Evolutionary conservation across 2,329 filamentous ascomycete genomes (phyloP), one percentile per base, ranked within the genome.

Genomic region (Epichloe glyceriae): DNA sequence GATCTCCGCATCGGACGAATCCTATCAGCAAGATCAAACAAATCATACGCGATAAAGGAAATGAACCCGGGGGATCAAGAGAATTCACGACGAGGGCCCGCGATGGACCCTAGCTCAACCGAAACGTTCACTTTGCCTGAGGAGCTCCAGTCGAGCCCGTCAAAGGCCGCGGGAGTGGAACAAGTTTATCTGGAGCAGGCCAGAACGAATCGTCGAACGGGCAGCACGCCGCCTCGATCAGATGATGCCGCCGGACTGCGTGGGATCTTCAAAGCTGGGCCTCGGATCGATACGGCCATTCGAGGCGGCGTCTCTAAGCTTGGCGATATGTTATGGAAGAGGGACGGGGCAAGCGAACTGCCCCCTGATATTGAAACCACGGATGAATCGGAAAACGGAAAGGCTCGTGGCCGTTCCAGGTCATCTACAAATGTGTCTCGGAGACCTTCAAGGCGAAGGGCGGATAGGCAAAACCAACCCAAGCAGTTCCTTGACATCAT

Each of bases 211-310:
- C 68, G 69, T 53, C 75, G 70, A 43, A 66, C 71, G 26, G 71
- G 71, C 19, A 82, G 76, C 59, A 57, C 75, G n/a, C 71, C 68
- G 20, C 63, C 69, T 17, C 70, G 62, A 22, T 37, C 54, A 1
- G 66, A 69, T 15, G 66, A 70, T 12, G 58, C 59, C 39, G 52
- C 61, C 41, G 62, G 67, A 14, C 47, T 68, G 15, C 79, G 83
- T 41, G 81, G 84, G 6, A 83, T 95, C 46, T 85, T 95, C 67
- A 91, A 88, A 67, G 83, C 82, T 3, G 52, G 52, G 4, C 79
- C 81, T 47, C 76, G 85, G 50, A 81, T 91, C 55, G 86, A 88
- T 54, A 85, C 80, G 33, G 75, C 88, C 33, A 78, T 94, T 43
- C 74, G 76, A 26, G 78, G 72, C 6, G 68, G 78, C 22, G 75